A percentile compares a stretch with the other conserved stretches of the same genome.
Conservation (phyloP, 140 eudicot species). For the Anethum foeniculum region DNA sequence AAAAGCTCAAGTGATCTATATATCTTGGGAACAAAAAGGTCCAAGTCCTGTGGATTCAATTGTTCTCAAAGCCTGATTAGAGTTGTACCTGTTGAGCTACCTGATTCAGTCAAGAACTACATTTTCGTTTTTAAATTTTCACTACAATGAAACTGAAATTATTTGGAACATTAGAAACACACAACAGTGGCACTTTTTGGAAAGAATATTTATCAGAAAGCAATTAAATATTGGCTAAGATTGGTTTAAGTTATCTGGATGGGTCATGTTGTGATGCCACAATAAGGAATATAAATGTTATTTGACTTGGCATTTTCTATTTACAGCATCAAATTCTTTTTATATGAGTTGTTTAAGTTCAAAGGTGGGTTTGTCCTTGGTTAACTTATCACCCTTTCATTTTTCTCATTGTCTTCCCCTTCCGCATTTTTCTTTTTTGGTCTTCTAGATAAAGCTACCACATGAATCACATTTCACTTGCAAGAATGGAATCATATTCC, state of each 20-base stretch:
- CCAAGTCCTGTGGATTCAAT: neutral
- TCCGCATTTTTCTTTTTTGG: slow-evolving; percentile 8
- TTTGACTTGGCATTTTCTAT: neutral
- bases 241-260: neutral
- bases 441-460: slow-evolving; percentile 28
- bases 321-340: slow-evolving; percentile 1
- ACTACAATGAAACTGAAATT: neutral
- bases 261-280: neutral
- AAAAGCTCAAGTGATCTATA: no score
- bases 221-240: neutral
- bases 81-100: neutral
- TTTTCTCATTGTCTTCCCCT: slow-evolving; percentile 11
- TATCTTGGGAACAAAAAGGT: neutral
- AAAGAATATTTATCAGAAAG: neutral
- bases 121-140: neutral
- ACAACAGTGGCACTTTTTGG: neutral
- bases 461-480: slow-evolving; percentile 12
- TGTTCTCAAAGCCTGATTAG: neutral
- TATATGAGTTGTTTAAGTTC: slow-evolving; percentile 8
- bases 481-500: slow-evolving; percentile 13
- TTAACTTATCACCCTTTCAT: slow-evolving; percentile 15
- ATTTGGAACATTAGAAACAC: neutral
- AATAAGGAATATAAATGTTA: neutral
- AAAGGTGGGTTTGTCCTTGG: slow-evolving; percentile 22
- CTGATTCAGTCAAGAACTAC: neutral